These are phyloP conservation scores for Adansonia digitata DNA, from an alignment of 345 rosid genomes.

Conservation along the genomic window DNA sequence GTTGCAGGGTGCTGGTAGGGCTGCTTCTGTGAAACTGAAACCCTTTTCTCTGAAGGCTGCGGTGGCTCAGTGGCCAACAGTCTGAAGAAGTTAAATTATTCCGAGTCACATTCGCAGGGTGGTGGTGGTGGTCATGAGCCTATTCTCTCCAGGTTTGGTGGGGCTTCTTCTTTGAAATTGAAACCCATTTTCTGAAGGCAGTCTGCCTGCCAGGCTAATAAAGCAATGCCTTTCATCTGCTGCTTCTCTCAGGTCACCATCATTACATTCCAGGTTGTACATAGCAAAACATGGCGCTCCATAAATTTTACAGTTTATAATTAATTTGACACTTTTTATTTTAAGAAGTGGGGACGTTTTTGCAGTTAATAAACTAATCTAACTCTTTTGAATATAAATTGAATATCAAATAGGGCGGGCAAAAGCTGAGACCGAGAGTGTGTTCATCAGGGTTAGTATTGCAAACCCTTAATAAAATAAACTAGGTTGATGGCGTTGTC, in stretches of 20 bases:
- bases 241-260: neutral
- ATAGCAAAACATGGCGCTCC: neutral
- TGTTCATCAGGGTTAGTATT: neutral
- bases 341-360: neutral
- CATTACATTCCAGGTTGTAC: constrained; percentile 1
- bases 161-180: neutral
- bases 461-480: neutral
- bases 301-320: neutral
- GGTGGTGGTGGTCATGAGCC: neutral
- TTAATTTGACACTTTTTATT: neutral
- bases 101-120: neutral
- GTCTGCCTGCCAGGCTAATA: neutral
- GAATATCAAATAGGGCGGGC: neutral
- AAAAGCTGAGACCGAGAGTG: neutral
- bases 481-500: too few relatives aligned
- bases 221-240: neutral
- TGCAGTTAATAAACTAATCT: neutral
- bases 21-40: neutral
- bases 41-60: neutral
- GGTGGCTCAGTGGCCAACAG: neutral
- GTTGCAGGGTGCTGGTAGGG: constrained; percentile 6
- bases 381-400: neutral
- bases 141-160: constrained; percentile 5
- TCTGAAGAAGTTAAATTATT: neutral
- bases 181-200: neutral